Evolutionary conservation across 2,329 filamentous ascomycete genomes (phyloP), one percentile per base, ranked within the genome.

Genomic region (Apiospora saccharicola): DNA sequence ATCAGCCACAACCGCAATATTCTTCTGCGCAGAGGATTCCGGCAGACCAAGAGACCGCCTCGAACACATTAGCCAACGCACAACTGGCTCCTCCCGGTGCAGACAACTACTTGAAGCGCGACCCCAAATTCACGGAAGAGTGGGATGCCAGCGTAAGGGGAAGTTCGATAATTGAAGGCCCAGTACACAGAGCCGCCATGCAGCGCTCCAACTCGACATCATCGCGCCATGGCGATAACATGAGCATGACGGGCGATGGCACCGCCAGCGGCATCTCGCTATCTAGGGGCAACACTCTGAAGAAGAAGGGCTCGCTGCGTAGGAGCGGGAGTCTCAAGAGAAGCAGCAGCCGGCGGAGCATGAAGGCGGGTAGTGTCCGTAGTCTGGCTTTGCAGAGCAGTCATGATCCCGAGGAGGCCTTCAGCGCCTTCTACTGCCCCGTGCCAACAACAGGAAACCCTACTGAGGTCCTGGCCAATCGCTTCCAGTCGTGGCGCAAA

Each of bases 401-500:
- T 6, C 87, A 86, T 43, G 92, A 94, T 73, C 88, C 90, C 73
- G 90, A 92, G 73, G 91, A 94, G 80, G 86, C 88, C 76, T 93
- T 95, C 80, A 98, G 93, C 82, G 94, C 93, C 61, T 98, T 98
- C 81, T 92, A 91, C 81, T 95, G 94, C 68, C 96, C 96, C 0
- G 92, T 99, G 46, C 96, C 95, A 3, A 98, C 94, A 6, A 90
- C 89, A 24, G 94, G 94, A 4, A 95, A 91, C 70, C 96, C 96
- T 2, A 98, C 96, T 1, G 96, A 98, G 72, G 88, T 93, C 69
- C 87, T 99, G 43, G 93, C 94, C 61, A 94, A 91, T 77, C 90
- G 96, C 71, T 99, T 99, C 81, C 94, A 98, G 86, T 95, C 93
- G 70, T 99, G 96, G 96, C 91, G 96, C 78, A 98, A 97, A 85